Conservation (phyloP, 2,329 filamentous ascomycete species). For the Epichloe baconii region DNA sequence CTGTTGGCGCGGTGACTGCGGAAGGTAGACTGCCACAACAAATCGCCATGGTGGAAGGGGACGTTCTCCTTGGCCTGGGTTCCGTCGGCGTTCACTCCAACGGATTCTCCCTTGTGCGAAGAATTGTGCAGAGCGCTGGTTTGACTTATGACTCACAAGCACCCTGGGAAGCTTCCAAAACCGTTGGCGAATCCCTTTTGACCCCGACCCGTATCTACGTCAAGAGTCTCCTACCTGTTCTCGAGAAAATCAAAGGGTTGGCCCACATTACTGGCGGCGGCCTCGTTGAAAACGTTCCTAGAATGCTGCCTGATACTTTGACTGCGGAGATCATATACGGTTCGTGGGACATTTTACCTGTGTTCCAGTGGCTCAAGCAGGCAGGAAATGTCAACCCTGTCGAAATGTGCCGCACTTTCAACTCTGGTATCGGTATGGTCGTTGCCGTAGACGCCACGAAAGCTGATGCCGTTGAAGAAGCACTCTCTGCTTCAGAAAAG, state of each 20-base stretch:
- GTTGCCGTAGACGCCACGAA: conserved; percentile 59
- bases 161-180: conserved; percentile 57
- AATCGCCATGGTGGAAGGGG: conserved; percentile 63
- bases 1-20: conserved; percentile 67
- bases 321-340: conserved; percentile 69
- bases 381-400: conserved; percentile 54
- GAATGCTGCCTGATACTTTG: conserved; percentile 72
- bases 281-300: conserved; percentile 82
- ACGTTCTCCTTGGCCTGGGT: conserved; percentile 72
- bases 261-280: conserved; percentile 96
- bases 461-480: conserved; percentile 44
- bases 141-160: conserved; percentile 58
- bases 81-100: conserved; percentile 91
- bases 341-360: conserved; percentile 60
- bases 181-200: conserved; percentile 64
- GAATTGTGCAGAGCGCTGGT: conserved; percentile 63
- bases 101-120: conserved; percentile 90
- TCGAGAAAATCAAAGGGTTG: conserved; percentile 70
- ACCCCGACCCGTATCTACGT: conserved; percentile 94
- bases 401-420: conserved; percentile 91
- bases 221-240: conserved; percentile 57
- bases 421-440: conserved; percentile 91
- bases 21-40: conserved; percentile 59
- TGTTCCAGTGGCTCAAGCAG: conserved; percentile 78
- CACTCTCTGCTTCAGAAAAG: conserved; percentile 55